Conservation (phyloP, 2,329 filamentous ascomycete genomes). For the Coniochaeta prunicola region DNA sequence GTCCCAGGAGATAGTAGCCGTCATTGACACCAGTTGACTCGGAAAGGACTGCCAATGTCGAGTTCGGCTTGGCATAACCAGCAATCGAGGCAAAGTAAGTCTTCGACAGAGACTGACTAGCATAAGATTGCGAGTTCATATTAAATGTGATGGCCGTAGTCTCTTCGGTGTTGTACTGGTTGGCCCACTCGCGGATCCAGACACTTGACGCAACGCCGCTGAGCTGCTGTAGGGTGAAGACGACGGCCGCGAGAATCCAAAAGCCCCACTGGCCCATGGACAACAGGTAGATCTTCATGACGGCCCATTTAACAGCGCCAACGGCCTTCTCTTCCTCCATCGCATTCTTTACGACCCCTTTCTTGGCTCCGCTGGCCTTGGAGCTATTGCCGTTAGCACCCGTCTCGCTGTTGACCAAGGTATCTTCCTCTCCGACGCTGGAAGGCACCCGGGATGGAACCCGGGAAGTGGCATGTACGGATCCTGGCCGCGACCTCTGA, state of each 20-base stretch:
- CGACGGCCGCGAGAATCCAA: conserved; percentile 68
- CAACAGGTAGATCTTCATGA: conserved; percentile 76
- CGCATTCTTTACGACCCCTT: conserved; percentile 41
- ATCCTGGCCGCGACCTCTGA: conserved; percentile 62
- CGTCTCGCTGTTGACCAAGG: conserved; percentile 45
- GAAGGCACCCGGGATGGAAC: conserved; percentile 74
- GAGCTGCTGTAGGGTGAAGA: conserved; percentile 78
- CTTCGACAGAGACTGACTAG: conserved; percentile 24
- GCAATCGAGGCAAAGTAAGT: conserved; percentile 32
- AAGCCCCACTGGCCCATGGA: conserved; percentile 98
- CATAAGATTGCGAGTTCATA: conserved; percentile 26
- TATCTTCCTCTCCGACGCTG: conserved; percentile 60
- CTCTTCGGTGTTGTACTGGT: conserved; percentile 62
- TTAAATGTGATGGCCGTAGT: conserved; percentile 21
- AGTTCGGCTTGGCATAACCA: conserved; percentile 28
- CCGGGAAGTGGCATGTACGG: conserved; percentile 57
- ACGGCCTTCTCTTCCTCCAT: conserved; percentile 73
- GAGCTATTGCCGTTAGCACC: conserved; percentile 36
- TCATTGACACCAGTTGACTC: conserved; percentile 60
- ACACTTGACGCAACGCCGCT: conserved; percentile 82
- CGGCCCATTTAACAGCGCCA: conserved; percentile 81
- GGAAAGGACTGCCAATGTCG: conserved; percentile 27
- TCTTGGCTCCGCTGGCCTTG: conserved; percentile 15
- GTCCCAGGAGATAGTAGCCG: conserved; percentile 74
- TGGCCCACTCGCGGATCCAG: conserved; percentile 94